A percentile compares a stretch with the other conserved stretches of the same genome.
Conservation (phyloP, 1,284 basidiomycete genomes). For the Melampsora americana region DNA sequence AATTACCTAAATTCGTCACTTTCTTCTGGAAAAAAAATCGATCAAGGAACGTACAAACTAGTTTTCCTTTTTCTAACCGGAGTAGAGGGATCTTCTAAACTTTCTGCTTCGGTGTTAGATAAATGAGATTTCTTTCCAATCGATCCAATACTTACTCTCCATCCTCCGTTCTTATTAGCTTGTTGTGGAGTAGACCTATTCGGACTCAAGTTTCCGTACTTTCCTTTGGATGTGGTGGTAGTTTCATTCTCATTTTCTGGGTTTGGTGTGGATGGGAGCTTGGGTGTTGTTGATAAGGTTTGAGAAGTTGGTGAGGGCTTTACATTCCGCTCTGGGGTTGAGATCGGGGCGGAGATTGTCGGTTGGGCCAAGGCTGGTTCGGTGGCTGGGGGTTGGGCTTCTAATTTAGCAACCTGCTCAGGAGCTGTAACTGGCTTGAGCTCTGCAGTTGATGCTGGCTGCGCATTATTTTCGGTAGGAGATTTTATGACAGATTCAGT, state of each 20-base stretch:
- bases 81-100: neutral
- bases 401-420: neutral
- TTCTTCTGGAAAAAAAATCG: neutral
- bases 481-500: neutral
- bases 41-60: slow-evolving; percentile 9
- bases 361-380: neutral
- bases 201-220: neutral
- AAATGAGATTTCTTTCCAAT: slow-evolving; percentile 2
- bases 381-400: too few species aligned
- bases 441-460: too few species aligned
- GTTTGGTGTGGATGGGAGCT: neutral
- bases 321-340: neutral
- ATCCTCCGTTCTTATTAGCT: slow-evolving; percentile 14
- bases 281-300: neutral
- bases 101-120: neutral
- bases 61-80: neutral
- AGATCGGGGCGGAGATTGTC: slow-evolving; percentile 7
- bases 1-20: neutral
- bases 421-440: neutral
- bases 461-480: neutral
- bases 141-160: slow-evolving; percentile 31
- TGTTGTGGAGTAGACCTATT: neutral
- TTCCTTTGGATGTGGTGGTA: neutral
- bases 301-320: slow-evolving; percentile 6
- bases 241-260: too few species aligned